Base-by-base conservation (phyloP, 768 basidiomycete genomes). In the Dentipellis fragilis region DNA sequence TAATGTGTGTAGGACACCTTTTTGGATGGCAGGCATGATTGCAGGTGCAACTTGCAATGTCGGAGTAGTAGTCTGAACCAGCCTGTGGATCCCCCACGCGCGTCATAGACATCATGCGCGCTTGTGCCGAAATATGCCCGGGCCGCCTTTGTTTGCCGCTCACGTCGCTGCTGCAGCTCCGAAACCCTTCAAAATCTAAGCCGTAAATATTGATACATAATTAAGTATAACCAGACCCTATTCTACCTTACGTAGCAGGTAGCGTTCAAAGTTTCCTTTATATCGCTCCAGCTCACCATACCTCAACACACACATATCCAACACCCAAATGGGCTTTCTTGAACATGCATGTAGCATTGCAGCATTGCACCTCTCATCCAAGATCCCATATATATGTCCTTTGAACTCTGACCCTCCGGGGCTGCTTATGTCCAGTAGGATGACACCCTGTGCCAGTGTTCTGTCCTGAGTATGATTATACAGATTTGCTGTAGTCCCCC, bases 391-490 rank as follows among this genome's bases (percentile, higher is more conserved):
- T 59, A 16, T 4, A 45, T 48, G 11, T 37, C 40, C 21, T 55
- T 51, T 23, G 9, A 4, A 9, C 54, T 29, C 12, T 10, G 34
- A 52, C 29, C 29, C 29, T 29, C 29, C 29, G 29, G 29, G 29
- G 29, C n/a, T 54, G 53, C 12, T 21, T 3, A 59, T 53, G 51
- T 68, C 63, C 11, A 67, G 57, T 56, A 68, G 64, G 16, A 67
- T 54, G 46, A 67, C 64, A n/a, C 67, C 67, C n/a, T 54, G 54
- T 19, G 51, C 21, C 3, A 57, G 62, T 59, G 62, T 64, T 23
- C 55, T 59, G 19, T 42, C 42, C 29, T 34, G n/a, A 22, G 22
- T 12, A 29, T 29, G 29, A 6, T 29, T 6, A 29, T 29, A 6
- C 29, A 29, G 29, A 29, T 29, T 12, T 29, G 9, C 4, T 42